Base-by-base conservation (phyloP, 2,329 filamentous ascomycete species). In the Tolypocladium inflatum region DNA sequence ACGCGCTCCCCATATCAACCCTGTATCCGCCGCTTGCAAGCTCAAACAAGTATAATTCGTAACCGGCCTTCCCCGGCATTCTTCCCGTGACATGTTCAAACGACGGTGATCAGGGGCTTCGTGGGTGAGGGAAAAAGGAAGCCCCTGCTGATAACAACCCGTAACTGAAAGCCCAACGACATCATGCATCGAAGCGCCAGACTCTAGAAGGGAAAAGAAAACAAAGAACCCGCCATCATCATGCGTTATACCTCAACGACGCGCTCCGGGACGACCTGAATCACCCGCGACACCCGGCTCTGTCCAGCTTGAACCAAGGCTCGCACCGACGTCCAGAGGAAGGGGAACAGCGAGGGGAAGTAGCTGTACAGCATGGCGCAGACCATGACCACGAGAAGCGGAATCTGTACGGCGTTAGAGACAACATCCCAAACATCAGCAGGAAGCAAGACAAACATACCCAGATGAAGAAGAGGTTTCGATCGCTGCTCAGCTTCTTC, bases 381-480 rank as follows among this genome's bases (percentile, higher is more conserved):
- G 54, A 80, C 64, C 67, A 81, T 76, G 59, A 77, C 63, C 26
- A 80, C 59, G 19, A 82, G 75, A 42, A 80, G 73, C 38, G 78
- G 78, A 63, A 81, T 80, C 78, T 80, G 8, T 42, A 21, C n/a
- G n/a, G 33, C 23, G 57, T 71, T 64, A 68, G 67, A 55, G 37
- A 38, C 21, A n/a, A 35, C 17, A n/a, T 26, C 7, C 15, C 17
- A 21, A 21, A 6, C 9, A 21, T 13, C 11, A n/a, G 23, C 39
- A 57, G n/a, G 30, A 35, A 42, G n/a, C 8, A 7, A 5, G 3
- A 11, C 15, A 17, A 33, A 71, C 77, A 66, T 79, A 87, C 84
- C 85, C 85, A 88, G 65, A 88, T 78, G 63, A 87, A 85, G 74
- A 86, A 88, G 52, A 88, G 74, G 67, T 87, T 86, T 64, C 80